These are phyloP conservation scores for Casuarina cunninghamiana DNA, from an alignment of 306 rosid species.

Conservation along the genomic window DNA sequence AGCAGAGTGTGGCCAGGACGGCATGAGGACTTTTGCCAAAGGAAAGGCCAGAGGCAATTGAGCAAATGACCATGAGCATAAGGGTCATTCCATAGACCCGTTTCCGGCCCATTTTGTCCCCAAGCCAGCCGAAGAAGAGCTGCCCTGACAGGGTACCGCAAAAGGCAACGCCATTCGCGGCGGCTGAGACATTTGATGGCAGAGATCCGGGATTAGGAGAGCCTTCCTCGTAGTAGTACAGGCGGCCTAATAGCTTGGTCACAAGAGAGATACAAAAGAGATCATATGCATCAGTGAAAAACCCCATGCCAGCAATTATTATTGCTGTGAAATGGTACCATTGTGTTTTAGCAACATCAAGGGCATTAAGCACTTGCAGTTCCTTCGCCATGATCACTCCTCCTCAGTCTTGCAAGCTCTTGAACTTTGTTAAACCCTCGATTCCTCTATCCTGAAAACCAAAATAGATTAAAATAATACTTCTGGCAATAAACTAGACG, in stretches of 20 bases:
- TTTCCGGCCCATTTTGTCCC: conserved; percentile 86
- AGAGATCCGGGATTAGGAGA: conserved; percentile 52
- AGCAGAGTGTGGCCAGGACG: conserved; percentile 71
- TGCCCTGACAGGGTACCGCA: conserved; percentile 86
- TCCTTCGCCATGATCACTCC: conserved; percentile 49
- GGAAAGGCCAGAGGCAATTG: conserved; percentile 78
- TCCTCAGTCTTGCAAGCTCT: not conserved
- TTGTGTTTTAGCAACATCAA: conserved; percentile 86
- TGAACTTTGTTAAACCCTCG: conserved; percentile 8
- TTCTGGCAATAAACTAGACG: conserved; percentile 4
- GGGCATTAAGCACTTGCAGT: conserved; percentile 65
- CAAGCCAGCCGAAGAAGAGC: conserved; percentile 95
- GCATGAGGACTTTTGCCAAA: conserved; percentile 52
- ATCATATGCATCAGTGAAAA: conserved; percentile 88
- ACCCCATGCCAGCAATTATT: conserved; percentile 91
- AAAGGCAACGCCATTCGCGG: conserved; percentile 84
- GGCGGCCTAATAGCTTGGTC: conserved; percentile 74
- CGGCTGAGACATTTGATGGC: conserved; percentile 69
- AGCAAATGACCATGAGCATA: conserved; percentile 77
- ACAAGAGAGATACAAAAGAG: conserved; percentile 91
- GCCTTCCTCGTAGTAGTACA: conserved; percentile 53
- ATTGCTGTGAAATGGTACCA: conserved; percentile 92
- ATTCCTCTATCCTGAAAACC: conserved; percentile 15
- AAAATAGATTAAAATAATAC: not conserved
- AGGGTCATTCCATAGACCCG: conserved; percentile 87